phyloP scores from a whole-genome alignment of 805 yeast species.

The Saturnispora ahearnii region DNA sequence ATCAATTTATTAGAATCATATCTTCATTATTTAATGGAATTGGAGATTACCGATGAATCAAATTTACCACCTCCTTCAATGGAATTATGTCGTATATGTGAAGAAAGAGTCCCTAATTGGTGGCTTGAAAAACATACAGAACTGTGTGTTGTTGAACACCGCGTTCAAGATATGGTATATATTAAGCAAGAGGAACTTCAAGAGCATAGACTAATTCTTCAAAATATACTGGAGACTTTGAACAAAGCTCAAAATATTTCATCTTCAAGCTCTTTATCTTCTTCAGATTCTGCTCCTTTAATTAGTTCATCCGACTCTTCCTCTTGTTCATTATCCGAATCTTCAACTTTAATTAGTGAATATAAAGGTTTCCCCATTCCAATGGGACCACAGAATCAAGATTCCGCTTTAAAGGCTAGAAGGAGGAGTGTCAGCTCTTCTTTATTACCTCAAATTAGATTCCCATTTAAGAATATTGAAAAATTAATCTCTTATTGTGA shows the following conservation, averaged over 20 bases:
- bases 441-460: constrained; percentile 34
- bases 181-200: constrained; percentile 62
- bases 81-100: constrained; percentile 88
- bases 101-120: constrained; percentile 87
- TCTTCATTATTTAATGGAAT: constrained; percentile 52
- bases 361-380: constrained; percentile 52
- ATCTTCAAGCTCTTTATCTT: constrained; percentile 5
- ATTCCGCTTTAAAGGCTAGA: constrained; percentile 15
- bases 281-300: constrained; percentile 24
- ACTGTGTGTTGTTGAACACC: constrained; percentile 77
- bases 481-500: constrained; percentile 59
- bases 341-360: constrained; percentile 27
- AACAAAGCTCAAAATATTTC: constrained; percentile 14
- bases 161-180: constrained; percentile 69
- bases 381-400: constrained; percentile 13
- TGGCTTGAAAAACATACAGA: constrained; percentile 90
- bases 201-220: constrained; percentile 56
- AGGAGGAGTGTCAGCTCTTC: constrained; percentile 35
- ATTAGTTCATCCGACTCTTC: constrained; percentile 7
- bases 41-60: constrained; percentile 53
- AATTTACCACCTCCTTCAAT: constrained; percentile 71
- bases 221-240: constrained; percentile 35
- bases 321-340: constrained; percentile 11
- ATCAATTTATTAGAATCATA: constrained; percentile 74
- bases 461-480: constrained; percentile 55